These are phyloP conservation scores for Pleurotus giganteus DNA, from an alignment of 768 basidiomycete species.

Conservation along the genomic window DNA sequence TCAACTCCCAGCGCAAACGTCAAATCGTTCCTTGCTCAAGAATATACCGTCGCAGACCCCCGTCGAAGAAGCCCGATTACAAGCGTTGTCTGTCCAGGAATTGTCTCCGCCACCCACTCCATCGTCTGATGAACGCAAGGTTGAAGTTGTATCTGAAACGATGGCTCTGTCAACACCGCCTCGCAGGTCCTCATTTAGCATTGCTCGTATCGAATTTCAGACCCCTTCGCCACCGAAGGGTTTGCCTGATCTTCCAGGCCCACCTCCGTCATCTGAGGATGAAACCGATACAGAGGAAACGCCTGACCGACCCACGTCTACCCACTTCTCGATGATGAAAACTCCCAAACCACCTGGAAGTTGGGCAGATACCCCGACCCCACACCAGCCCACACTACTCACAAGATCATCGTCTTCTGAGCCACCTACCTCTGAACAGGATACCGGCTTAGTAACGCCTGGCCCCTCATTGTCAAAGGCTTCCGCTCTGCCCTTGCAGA, in stretches of 20 bases:
- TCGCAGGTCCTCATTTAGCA: conserved; percentile 35
- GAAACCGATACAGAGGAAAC: conserved; percentile 26
- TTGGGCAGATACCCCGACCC: conserved; percentile 30
- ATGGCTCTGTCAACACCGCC: conserved; percentile 45
- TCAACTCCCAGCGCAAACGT: conserved; percentile 11
- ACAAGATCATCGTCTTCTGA: conserved; percentile 18
- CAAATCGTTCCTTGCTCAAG: conserved; percentile 5
- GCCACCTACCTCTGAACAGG: conserved; percentile 21
- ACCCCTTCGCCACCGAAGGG: conserved; percentile 64
- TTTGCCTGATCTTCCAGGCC: conserved; percentile 66
- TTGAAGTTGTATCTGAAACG: background rate
- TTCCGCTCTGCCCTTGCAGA: conserved; percentile 45
- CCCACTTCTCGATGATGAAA: conserved; percentile 26
- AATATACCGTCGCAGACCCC: conserved; percentile 13
- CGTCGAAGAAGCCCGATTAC: conserved; percentile 16
- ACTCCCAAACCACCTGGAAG: conserved; percentile 48
- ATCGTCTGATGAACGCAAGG: conserved; percentile 15
- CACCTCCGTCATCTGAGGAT: conserved; percentile 58
- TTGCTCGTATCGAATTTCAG: conserved; percentile 47
- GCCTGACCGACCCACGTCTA: conserved; percentile 17
- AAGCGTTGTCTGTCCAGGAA: conserved; percentile 10
- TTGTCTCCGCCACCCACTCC: conserved; percentile 30
- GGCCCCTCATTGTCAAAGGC: conserved; percentile 48
- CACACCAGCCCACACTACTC: conserved; percentile 27
- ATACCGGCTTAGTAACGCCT: conserved; percentile 46